Base-by-base conservation (phyloP, 495 filamentous ascomycete species). In the Bathelium albidoporum region DNA sequence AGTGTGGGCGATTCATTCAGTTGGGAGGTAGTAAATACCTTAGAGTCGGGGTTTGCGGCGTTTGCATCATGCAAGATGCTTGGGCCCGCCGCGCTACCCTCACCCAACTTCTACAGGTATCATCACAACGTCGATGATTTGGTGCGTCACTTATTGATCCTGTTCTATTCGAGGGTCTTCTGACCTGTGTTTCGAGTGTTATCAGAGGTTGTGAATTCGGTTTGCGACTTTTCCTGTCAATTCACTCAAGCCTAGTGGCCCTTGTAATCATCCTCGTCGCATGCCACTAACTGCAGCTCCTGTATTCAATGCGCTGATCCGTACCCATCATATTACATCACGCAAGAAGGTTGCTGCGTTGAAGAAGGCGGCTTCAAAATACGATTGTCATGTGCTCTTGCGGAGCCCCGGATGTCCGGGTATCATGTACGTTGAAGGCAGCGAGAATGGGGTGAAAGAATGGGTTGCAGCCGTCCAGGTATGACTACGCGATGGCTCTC, bases 251-350 rank as follows among this genome's bases (percentile, higher is more conserved):
- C n/a, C n/a, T n/a, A n/a, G n/a, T n/a, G n/a, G n/a, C n/a, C n/a
- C n/a, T n/a, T n/a, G n/a, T n/a, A n/a, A n/a, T 14, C 34, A 29
- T 28, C 9, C 24, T 26, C 10, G 22, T 28, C n/a, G 49, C n/a
- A 55, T 55, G 49, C 58, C 61, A 24, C 43, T 26, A 44, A 1
- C 31, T 10, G 24, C 45, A n/a, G n/a, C 7, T 14, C 62, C 59
- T 5, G 29, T 70, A 9, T 74, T 65, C 67, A 74, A 71, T 52
- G 83, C 87, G 28, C 74, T 91, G 58, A 89, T 91, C 39, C 81
- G 86, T 43, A 91, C 88, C 3, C 88, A 91, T 71, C 88, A 91
- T 75, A 91, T 91, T 72, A 90, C 87, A 29, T 90, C 87, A 11
- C 87, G 88, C 55, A 89, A 89, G 63, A 91, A 91, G 71, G 81